Conservation (phyloP, 495 filamentous ascomycete species). For the Rhizodiscina lignyota region DNA sequence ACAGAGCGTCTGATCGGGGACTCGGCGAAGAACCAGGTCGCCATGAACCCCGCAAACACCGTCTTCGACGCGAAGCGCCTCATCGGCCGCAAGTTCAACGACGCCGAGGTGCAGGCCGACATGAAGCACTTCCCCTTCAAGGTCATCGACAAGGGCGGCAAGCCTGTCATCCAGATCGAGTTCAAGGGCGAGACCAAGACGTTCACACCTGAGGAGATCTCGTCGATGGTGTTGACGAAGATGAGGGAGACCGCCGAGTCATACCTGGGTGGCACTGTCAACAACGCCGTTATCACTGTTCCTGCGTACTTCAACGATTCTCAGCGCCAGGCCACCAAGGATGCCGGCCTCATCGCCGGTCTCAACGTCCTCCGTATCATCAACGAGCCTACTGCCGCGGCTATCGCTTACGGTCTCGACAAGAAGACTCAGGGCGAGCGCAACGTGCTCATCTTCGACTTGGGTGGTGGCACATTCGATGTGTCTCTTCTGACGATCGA, state of each 20-base stretch:
- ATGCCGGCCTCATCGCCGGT: constrained; percentile 92
- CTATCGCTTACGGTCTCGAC: constrained; percentile 94
- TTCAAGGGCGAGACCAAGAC: constrained; percentile 30
- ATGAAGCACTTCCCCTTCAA: constrained; percentile 35
- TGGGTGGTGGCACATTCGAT: constrained; percentile 99
- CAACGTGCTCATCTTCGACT: constrained; percentile 97
- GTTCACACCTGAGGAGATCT: constrained; percentile 32
- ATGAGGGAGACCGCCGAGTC: constrained; percentile 97
- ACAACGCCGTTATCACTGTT: constrained; percentile 96
- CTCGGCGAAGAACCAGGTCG: constrained; percentile 98
- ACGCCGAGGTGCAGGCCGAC: constrained; percentile 30
- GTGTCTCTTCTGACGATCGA: constrained; percentile 96
- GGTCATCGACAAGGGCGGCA: constrained; percentile 27
- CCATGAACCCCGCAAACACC: constrained; percentile 95
- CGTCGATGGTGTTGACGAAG: constrained; percentile 35
- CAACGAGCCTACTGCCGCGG: constrained; percentile 96
- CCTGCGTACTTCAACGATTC: constrained; percentile 99
- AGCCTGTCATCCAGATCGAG: constrained; percentile 27
- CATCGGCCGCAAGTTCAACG: constrained; percentile 34
- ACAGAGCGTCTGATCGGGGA: constrained; percentile 97
- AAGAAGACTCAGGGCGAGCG: constrained; percentile 94
- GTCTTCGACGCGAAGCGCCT: constrained; percentile 99
- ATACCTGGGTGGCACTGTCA: constrained; percentile 91
- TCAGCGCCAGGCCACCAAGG: constrained; percentile 97
- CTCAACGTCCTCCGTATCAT: constrained; percentile 99